A percentile compares a stretch with the other conserved stretches of the same genome.
Conservation (phyloP, 1,284 basidiomycete genomes). For the Malassezia obtusa region DNA sequence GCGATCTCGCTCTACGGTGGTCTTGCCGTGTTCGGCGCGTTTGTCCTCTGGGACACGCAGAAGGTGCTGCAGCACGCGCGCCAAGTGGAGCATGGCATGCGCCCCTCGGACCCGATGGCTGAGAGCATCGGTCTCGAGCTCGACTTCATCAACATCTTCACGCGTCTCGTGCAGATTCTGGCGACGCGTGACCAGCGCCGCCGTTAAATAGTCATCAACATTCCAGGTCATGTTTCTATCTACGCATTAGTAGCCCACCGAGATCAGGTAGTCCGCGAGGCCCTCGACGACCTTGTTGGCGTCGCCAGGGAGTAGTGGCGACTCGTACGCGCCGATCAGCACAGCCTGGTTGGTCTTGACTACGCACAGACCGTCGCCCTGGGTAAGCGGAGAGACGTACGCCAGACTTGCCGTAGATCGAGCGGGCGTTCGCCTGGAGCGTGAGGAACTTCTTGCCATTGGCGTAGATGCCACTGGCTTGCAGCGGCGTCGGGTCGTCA, state of each 20-base stretch:
- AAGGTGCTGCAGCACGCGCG: constrained; percentile 68
- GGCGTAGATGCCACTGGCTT: constrained; percentile 60
- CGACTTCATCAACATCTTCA: constrained; percentile 64
- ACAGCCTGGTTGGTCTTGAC: constrained; percentile 83
- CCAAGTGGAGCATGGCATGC: constrained; percentile 60
- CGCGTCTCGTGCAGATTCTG: constrained; percentile 74
- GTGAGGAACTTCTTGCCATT: constrained; percentile 72
- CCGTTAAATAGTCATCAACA: constrained; percentile 18
- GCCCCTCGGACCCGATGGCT: constrained; percentile 64
- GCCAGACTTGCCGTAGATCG: constrained; percentile 70
- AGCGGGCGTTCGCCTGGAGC: constrained; percentile 56
- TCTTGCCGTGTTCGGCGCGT: constrained; percentile 74
- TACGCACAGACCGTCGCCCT: constrained; percentile 71
- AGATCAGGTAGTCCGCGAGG: constrained; percentile 41
- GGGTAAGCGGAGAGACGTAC: constrained; percentile 53
- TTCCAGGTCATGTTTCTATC: neutral
- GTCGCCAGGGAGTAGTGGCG: constrained; percentile 61
- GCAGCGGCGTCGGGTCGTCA: constrained; percentile 49
- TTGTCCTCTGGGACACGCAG: constrained; percentile 78
- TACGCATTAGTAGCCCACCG: constrained; percentile 30
- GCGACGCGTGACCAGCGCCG: constrained; percentile 50
- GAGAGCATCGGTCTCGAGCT: constrained; percentile 68
- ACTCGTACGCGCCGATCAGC: constrained; percentile 67
- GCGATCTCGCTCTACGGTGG: constrained; percentile 67
- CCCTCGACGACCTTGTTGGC: constrained; percentile 63